phyloP scores from a whole-genome alignment of 352 stramenopile species.

The Phytopythium aichiense region DNA sequence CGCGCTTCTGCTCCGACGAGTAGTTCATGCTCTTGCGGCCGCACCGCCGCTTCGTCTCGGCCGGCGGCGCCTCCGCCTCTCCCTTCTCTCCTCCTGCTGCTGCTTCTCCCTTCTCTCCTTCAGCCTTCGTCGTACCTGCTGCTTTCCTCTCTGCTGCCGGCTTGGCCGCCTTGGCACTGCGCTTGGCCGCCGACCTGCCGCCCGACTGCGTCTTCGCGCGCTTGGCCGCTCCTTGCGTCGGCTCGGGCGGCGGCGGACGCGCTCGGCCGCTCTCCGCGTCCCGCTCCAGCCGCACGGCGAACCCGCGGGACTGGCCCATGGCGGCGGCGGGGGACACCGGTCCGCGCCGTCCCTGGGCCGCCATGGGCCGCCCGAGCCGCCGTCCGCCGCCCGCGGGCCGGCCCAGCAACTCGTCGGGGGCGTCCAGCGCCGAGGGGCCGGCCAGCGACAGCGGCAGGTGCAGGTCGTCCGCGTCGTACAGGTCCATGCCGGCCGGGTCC shows the following conservation, averaged over 20 bases:
- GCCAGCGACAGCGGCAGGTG: conserved; percentile 1
- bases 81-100: too few species aligned
- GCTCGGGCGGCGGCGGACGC: neutral
- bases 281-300: neutral
- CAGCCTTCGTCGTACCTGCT: neutral
- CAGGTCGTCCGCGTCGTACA: conserved; percentile 4
- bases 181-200: neutral
- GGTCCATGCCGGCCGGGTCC: conserved; percentile 6
- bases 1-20: conserved; percentile 76
- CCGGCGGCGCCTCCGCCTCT: neutral
- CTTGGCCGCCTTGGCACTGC: neutral
- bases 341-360: neutral
- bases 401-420: neutral
- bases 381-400: neutral
- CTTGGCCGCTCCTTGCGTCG: neutral
- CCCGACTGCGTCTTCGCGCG: neutral
- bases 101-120: too few species aligned
- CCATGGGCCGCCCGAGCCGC: neutral
- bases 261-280: neutral
- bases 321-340: neutral
- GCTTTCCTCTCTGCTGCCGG: neutral
- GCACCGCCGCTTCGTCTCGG: conserved; percentile 58
- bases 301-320: neutral
- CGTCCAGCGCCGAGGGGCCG: neutral
- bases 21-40: conserved; percentile 87